Base-by-base conservation (phyloP, 2,329 filamentous ascomycete species). In the Macrophomina pseudophaseolina region DNA sequence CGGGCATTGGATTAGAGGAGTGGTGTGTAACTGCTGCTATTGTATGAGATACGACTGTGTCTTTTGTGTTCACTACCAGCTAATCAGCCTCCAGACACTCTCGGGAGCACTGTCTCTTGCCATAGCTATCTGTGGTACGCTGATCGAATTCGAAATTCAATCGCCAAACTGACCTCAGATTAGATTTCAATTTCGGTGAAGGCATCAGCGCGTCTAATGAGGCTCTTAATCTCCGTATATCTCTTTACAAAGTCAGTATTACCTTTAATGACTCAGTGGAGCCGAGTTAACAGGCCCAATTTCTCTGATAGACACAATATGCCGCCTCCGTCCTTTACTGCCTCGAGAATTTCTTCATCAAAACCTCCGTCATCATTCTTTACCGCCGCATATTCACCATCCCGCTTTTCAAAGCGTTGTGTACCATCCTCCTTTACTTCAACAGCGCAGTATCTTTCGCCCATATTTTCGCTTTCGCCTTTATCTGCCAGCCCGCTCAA, bases 321-420 rank as follows among this genome's bases (percentile, higher is more conserved):
- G 44, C 23, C 42, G 18, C 42, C 28, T 48, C 58, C 42, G 30
- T 48, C 28, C 8, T 44, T 16, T 44, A 44, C 42, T 9, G 9
- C 12, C 42, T 44, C 8, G 42, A 48, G 33, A 30, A 18, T 2
- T 60, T 60, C n/a, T 18, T 33, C 28, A 12, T 49, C 28, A 60
- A 60, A 60, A 60, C 46, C 28, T 33, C 58, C 7, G 32, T 60
- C 40, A 40, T 48, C 40, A 23, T 60, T 7, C 58, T 60, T 8
- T 60, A 49, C 58, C 58, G 58, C n/a, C 58, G 58, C 58, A 60
- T 48, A 16, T 60, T 60, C 16, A 35, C 46, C 28, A 14, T 49
- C 16, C 58, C 38, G 33, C 58, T 48, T 14, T 44, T 60, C 46
- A 11, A 60, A 16, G 28, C 28, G 14, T 12, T 60, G 14, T 60